Evolutionary conservation across 495 filamentous ascomycete genomes (phyloP), one percentile per base, ranked within the genome.

Genomic region (Aspergillus campestris): DNA sequence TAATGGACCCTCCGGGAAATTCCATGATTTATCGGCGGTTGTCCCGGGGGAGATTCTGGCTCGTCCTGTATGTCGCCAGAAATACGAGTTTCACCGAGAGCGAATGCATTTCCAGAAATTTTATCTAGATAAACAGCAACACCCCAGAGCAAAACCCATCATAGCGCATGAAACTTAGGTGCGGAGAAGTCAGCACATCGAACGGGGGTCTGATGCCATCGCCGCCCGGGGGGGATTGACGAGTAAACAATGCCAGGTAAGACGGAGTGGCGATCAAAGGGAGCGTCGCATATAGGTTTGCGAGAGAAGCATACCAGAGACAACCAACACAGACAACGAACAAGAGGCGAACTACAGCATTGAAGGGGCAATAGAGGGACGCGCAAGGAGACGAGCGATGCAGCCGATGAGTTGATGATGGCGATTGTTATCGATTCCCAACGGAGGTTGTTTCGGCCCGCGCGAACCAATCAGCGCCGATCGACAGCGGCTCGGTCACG

Each of bases 1-100:
- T 73, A 52, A 61, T 65, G 46, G 62, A 66, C 48, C 61, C 60
- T 50, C 66, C 67, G 44, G 69, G 70, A 57, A 71, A 72, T 50
- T 73, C 70, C 70, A 74, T 74, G 50, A 45, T 70, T 69, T 54
- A 62, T 24, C 18, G 18, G 46, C 37, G 49, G 55, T 55, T 53
- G 51, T 56, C 50, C 47, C 34, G 39, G 49, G 38, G 53, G 51
- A 59, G 51, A 56, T 45, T 49, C 56, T 50, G 52, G 53, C 52
- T 53, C 55, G 53, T 51, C 56, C 62, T 55, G 47, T 40, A 56
- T 40, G 55, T 62, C 53, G 50, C 55, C 45, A 57, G 42, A 47
- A 49, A 56, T 48, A 51, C 48, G 53, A 56, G 49, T 45, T 40
- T 45, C 27, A 31, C 37, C 42, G 50, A 55, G 44, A 60, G 46